Base-by-base conservation (phyloP, 352 stramenopile genomes). In the Saprolegnia diclina region DNA sequence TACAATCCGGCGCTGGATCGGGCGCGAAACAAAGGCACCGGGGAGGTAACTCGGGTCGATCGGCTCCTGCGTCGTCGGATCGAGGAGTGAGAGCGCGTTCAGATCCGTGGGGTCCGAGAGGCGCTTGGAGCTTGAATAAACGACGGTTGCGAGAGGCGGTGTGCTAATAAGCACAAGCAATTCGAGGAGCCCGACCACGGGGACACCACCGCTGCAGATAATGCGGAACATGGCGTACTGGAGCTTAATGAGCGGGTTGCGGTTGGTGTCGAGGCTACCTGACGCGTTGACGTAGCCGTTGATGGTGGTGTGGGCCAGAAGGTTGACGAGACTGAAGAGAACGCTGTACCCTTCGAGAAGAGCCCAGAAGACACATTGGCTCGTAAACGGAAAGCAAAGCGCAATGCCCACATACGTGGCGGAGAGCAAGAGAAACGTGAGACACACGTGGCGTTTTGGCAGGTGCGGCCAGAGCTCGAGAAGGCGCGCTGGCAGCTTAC, bases 221-320 rank as follows among this genome's bases (percentile, higher is more conserved):
- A 9, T 9, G 19, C 35, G 52, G 11, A 59, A 48, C 42, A 48
- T n/a, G 42, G 18, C 13, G 13, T n/a, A n/a, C 42, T n/a, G 11
- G 3, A 48, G 42, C 18, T n/a, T 3, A 48, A 48, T 48, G 13
- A 48, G 3, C 13, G 42, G 42, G 42, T 48, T 48, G 42, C 42
- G 42, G 13, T n/a, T n/a, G 3, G 1, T 3, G 10, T 7, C 3
- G 13, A 48, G 11, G 13, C 18, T 59, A 19, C 11, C 35, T 1
- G n/a, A 14, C 13, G 10, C 52, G 16, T 59, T 59, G 52, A 26
- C 52, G 52, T 59, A 59, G 13, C 52, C 52, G 35, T 59, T 59
- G 35, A 59, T 16, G 16, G 3, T 16, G 11, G 52, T 59, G n/a
- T 59, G 24, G 35, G 11, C 10, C 11, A 59, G 52, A 10, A 59